phyloP scores from a whole-genome alignment of 1,139 yeast genomes.

The Pichia cactophila region DNA sequence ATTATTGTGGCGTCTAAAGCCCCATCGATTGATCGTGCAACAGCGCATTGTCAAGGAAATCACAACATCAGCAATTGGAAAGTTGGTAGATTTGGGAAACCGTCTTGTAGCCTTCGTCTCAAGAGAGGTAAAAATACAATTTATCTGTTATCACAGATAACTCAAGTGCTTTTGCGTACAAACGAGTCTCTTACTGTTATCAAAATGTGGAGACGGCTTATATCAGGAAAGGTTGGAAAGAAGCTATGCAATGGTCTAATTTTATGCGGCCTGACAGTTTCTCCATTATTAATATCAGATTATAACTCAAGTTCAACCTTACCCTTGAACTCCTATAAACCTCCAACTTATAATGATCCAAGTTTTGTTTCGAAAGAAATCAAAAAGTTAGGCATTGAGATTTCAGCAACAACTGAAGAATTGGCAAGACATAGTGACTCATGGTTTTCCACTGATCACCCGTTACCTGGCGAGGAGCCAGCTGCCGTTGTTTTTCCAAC shows the following conservation, averaged over 20 bases:
- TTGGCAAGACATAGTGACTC: conserved; percentile 32
- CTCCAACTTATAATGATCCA: background rate
- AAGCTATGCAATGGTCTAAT: background rate
- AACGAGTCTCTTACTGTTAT: background rate
- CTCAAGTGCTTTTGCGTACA: background rate
- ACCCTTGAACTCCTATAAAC: background rate
- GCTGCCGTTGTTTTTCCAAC: conserved; percentile 52
- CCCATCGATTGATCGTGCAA: too few species aligned
- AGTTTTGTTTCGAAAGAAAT: background rate
- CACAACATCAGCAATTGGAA: too few species aligned
- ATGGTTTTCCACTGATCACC: conserved; percentile 58
- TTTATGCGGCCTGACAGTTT: background rate
- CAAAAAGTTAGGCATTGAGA: conserved; percentile 17
- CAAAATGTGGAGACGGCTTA: background rate
- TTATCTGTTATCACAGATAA: too few species aligned
- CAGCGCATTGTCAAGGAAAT: too few species aligned
- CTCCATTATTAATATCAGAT: background rate
- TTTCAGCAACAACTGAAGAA: conserved; percentile 14
- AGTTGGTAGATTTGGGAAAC: too few species aligned
- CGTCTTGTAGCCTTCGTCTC: too few species aligned
- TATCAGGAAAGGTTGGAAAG: background rate
- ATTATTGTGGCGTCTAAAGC: too few species aligned
- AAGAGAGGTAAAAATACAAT: too few species aligned
- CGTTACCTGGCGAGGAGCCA: conserved; percentile 46
- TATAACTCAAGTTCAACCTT: background rate